Evolutionary conservation across 768 basidiomycete genomes (phyloP).

Genomic region (Russula sp.): DNA sequence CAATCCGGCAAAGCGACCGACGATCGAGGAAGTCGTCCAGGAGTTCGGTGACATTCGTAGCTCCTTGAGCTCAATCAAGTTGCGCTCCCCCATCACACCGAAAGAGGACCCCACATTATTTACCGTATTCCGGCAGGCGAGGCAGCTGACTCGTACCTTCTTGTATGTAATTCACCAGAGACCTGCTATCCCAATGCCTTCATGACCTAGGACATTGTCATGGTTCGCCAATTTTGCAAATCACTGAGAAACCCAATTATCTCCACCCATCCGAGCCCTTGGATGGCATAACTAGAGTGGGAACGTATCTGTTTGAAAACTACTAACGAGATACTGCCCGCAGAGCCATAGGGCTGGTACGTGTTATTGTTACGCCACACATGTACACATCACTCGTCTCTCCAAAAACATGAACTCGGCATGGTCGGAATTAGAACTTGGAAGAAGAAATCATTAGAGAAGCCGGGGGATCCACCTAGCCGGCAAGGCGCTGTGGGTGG

Average conservation of each 20-base stretch:
- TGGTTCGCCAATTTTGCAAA: not conserved
- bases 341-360: too few relatives aligned
- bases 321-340: too few relatives aligned
- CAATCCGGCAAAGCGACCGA: slow-evolving; percentile 31
- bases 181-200: slow-evolving; percentile 8
- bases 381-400: too few relatives aligned
- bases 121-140: not conserved
- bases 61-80: slow-evolving; percentile 3
- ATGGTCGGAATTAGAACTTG: not conserved
- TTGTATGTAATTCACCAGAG: not conserved
- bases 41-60: not conserved
- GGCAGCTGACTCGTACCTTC: not conserved
- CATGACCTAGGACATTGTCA: not conserved
- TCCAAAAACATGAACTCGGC: not conserved
- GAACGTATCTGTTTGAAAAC: too few relatives aligned
- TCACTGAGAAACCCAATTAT: not conserved
- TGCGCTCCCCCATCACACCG: slow-evolving; percentile 1
- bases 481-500: not conserved
- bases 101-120: slow-evolving; percentile 6
- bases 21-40: slow-evolving; percentile 11
- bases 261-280: not conserved
- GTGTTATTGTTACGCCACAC: not conserved
- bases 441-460: not conserved
- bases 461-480: too few relatives aligned
- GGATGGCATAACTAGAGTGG: not conserved